Conservation (phyloP, 148 eudicot species). For the Diospyros kaki region DNA sequence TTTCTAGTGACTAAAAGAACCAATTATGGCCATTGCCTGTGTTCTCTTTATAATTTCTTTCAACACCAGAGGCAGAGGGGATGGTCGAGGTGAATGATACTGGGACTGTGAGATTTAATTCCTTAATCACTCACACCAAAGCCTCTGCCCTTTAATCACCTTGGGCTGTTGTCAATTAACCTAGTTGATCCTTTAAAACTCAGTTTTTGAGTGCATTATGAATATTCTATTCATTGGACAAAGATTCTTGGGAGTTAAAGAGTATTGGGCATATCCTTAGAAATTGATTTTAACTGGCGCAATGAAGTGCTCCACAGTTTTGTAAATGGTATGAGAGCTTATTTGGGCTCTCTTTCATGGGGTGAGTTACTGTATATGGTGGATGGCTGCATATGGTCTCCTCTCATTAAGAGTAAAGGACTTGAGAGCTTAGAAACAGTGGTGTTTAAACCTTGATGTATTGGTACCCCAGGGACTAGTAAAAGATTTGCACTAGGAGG, state of each 20-base stretch:
- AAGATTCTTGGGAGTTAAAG: neutral
- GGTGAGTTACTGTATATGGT: too few relatives aligned
- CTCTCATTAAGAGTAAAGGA: too few relatives aligned
- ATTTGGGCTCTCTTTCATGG: too few relatives aligned
- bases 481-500: too few relatives aligned
- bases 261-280: neutral
- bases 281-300: too few relatives aligned
- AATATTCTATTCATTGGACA: neutral
- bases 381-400: too few relatives aligned
- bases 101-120: neutral
- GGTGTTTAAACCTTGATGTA: too few relatives aligned
- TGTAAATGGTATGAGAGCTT: too few relatives aligned
- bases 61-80: too few relatives aligned
- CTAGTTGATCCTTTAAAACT: conserved; percentile 5
- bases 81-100: neutral
- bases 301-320: too few relatives aligned
- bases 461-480: too few relatives aligned
- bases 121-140: neutral
- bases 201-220: neutral
- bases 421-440: too few relatives aligned
- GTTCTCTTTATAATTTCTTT: neutral
- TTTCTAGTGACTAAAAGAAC: neutral
- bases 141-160: neutral
- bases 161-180: neutral
- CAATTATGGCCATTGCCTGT: neutral